Evolutionary conservation across 139 green algal genomes (phyloP).

Genomic region (Asterochloris erici): DNA sequence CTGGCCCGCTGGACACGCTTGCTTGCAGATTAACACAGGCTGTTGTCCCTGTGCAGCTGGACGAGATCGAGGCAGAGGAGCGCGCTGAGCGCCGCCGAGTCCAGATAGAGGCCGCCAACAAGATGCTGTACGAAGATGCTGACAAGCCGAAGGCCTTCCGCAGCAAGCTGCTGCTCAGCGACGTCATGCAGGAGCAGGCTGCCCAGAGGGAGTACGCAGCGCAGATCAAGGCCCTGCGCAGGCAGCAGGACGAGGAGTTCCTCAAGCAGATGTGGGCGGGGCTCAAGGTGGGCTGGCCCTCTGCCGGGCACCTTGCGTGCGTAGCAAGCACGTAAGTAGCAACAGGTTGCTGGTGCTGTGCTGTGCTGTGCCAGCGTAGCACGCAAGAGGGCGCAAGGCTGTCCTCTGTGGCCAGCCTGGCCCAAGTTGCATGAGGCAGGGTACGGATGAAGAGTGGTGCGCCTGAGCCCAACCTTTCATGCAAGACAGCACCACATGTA

Average conservation of each 20-base stretch:
- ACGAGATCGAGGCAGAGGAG: slow-evolving; percentile 48
- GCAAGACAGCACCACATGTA: too few species aligned
- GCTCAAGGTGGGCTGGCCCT: slow-evolving; percentile 34
- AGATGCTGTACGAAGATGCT: slow-evolving; percentile 71
- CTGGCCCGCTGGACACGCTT: neutral
- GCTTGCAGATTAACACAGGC: neutral
- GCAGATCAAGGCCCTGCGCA: slow-evolving; percentile 47
- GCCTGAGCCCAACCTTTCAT: too few species aligned
- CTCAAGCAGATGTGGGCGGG: slow-evolving; percentile 55
- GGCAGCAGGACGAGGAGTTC: slow-evolving; percentile 53
- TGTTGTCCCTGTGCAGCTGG: slow-evolving; percentile 32
- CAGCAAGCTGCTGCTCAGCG: slow-evolving; percentile 51
- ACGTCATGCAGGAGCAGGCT: slow-evolving; percentile 64
- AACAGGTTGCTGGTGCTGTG: neutral
- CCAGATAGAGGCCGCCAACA: slow-evolving; percentile 71
- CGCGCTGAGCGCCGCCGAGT: slow-evolving; percentile 46
- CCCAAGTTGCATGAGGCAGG: neutral
- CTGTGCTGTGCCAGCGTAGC: neutral
- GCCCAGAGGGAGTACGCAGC: slow-evolving; percentile 61
- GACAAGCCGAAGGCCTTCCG: slow-evolving; percentile 59
- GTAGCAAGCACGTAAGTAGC: neutral
- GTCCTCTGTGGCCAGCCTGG: neutral
- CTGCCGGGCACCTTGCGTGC: neutral
- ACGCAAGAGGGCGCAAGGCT: neutral
- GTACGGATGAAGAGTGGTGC: too few species aligned